phyloP scores from a whole-genome alignment of 306 rosid species.

The Medicago lupulina region DNA sequence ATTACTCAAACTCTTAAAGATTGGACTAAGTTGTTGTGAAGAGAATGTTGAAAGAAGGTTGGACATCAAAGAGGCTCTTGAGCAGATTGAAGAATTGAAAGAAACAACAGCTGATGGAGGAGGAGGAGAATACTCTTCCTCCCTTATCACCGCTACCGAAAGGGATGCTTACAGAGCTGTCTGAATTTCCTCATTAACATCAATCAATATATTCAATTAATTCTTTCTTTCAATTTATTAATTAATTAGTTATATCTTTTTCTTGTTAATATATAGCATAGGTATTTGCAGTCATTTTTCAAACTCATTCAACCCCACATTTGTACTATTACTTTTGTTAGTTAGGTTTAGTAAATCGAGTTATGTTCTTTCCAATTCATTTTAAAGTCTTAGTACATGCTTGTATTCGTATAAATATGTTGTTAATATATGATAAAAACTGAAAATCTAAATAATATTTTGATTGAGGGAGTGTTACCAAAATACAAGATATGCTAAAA shows the following conservation, averaged over 20 bases:
- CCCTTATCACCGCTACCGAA: conserved; percentile 36
- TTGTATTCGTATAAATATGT: background rate
- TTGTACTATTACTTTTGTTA: conserved; percentile 39
- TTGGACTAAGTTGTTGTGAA: conserved; percentile 90
- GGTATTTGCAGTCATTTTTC: conserved; percentile 1
- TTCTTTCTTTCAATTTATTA: no score
- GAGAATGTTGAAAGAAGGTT: conserved; percentile 83
- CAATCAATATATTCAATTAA: conserved; percentile 37
- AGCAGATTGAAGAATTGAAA: conserved; percentile 64
- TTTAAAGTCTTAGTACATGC: conserved; percentile 16
- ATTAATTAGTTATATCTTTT: background rate
- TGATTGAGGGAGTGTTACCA: background rate
- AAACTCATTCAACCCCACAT: conserved; percentile 22
- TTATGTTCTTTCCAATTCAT: conserved; percentile 17
- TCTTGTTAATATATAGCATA: conserved; percentile 23
- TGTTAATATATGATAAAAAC: background rate
- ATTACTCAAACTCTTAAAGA: conserved; percentile 78
- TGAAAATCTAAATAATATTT: no score
- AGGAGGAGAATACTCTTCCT: conserved; percentile 43
- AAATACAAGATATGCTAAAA: no score
- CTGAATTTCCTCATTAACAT: conserved; percentile 41
- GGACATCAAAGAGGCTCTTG: conserved; percentile 65
- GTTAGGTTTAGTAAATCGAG: conserved; percentile 35
- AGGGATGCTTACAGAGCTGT: conserved; percentile 54
- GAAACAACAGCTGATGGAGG: no score